Evolutionary conservation across 164 flowering plant genomes (phyloP).

Genomic region (Magnolia officinalis): DNA sequence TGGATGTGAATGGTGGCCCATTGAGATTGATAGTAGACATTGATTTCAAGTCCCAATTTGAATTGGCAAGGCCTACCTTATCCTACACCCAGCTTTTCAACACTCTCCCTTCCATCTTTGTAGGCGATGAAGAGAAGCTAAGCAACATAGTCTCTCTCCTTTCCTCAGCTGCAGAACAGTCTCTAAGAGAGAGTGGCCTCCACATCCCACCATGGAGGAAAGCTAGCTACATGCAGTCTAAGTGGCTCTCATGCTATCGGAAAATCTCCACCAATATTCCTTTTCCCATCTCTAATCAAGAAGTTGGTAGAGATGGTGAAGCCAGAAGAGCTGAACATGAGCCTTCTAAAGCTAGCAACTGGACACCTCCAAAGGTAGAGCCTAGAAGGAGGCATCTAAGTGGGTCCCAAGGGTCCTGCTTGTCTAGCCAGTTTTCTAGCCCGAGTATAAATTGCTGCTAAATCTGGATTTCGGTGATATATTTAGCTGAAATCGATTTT

Average conservation of each 20-base stretch:
- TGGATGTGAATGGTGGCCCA: conserved; percentile 15
- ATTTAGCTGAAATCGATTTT: not conserved
- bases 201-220: conserved; percentile 71
- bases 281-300: not conserved
- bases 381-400: conserved; percentile 28
- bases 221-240: conserved; percentile 46
- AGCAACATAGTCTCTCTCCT: conserved; percentile 35
- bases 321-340: conserved; percentile 9
- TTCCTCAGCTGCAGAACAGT: conserved; percentile 47
- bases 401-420: conserved; percentile 22
- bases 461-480: not conserved
- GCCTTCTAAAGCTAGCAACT: conserved; percentile 16
- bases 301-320: not conserved
- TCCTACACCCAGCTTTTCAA: conserved; percentile 37
- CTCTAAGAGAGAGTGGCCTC: conserved; percentile 47
- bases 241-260: conserved; percentile 39
- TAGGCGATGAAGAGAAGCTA: conserved; percentile 46
- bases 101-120: conserved; percentile 43
- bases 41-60: conserved; percentile 66
- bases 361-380: conserved; percentile 33
- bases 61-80: conserved; percentile 57
- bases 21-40: conserved; percentile 51
- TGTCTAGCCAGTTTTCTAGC: not conserved
- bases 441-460: not conserved
- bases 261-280: conserved; percentile 8